Evolutionary conservation across 1,284 basidiomycete species (phyloP).

Genomic region (Ceratobasidium papillatum): DNA sequence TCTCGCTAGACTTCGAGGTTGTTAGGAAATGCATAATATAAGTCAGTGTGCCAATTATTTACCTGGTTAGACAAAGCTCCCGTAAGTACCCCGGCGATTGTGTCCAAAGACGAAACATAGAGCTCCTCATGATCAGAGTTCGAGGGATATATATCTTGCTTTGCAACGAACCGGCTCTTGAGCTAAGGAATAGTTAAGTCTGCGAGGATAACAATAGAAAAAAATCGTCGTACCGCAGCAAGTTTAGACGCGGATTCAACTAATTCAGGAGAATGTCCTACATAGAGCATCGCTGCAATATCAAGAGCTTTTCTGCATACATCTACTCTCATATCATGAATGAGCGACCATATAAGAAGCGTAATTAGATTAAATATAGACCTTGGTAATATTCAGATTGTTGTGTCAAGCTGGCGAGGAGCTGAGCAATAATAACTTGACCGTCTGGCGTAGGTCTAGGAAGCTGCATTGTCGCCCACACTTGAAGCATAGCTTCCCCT

Average conservation of each 20-base stretch:
- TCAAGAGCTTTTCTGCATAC: conserved; percentile 13
- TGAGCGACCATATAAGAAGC: background rate
- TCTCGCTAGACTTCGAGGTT: background rate
- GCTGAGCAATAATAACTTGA: background rate
- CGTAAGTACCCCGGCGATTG: background rate
- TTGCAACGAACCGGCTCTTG: background rate
- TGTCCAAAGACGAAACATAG: background rate
- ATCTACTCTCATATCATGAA: background rate
- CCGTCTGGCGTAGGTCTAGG: background rate
- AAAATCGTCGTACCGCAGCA: background rate
- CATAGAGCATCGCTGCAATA: conserved; percentile 20
- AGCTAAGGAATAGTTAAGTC: background rate
- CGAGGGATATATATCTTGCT: background rate
- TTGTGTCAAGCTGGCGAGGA: background rate
- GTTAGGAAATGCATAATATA: background rate
- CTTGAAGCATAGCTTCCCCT: conserved; percentile 38
- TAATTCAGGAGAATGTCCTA: conserved; percentile 6
- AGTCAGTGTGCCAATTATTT: background rate
- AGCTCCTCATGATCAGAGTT: conserved; percentile 1
- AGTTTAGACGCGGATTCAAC: conserved; percentile 20
- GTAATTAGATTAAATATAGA: background rate
- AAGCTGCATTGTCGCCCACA: conserved; percentile 32
- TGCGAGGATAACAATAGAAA: background rate
- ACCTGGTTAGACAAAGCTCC: conserved; percentile 7
- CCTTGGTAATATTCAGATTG: background rate